Evolutionary conservation across 2,329 filamentous ascomycete genomes (phyloP).

Genomic region (Zopfia rhizophila): DNA sequence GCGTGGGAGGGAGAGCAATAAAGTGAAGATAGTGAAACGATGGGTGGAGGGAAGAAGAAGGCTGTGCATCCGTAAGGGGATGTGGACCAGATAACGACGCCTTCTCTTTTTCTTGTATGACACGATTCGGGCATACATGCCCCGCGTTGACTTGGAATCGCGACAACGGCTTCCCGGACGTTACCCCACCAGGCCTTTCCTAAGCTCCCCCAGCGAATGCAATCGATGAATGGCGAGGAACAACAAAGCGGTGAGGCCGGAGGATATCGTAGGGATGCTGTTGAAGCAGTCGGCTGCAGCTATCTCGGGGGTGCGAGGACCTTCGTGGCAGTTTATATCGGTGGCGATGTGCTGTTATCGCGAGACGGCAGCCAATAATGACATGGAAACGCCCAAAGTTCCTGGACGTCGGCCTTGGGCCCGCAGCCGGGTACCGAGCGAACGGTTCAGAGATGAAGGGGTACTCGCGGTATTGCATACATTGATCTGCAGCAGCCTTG

Average conservation of each 20-base stretch:
- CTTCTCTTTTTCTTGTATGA: constrained; percentile 19
- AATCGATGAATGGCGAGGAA: constrained; percentile 1
- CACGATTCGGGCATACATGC: constrained; percentile 23
- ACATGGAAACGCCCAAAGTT: constrained; percentile 8
- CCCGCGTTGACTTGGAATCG: constrained; percentile 20
- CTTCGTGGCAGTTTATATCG: constrained; percentile 17
- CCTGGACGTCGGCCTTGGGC: constrained; percentile 11
- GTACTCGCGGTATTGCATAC: constrained; percentile 1
- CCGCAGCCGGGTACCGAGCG: constrained; percentile 8
- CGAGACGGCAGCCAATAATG: constrained; percentile 13
- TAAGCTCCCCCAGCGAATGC: constrained; percentile 1
- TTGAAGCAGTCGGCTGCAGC: constrained; percentile 16
- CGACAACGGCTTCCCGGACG: constrained; percentile 1
- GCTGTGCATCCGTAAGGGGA: neutral
- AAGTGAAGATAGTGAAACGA: constrained; percentile 1
- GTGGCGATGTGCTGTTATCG: constrained; percentile 21
- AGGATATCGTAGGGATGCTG: constrained; percentile 5
- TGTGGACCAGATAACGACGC: constrained; percentile 8
- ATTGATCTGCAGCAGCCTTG: constrained; percentile 15
- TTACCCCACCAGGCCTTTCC: constrained; percentile 18
- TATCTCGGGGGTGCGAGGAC: constrained; percentile 12
- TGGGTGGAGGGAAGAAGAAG: neutral
- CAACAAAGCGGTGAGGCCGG: constrained; percentile 21
- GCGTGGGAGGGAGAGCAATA: neutral
- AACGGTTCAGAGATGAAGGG: constrained; percentile 14